These are phyloP conservation scores for Leccinum truebloodii DNA, from an alignment of 768 basidiomycete genomes.

Conservation along the genomic window DNA sequence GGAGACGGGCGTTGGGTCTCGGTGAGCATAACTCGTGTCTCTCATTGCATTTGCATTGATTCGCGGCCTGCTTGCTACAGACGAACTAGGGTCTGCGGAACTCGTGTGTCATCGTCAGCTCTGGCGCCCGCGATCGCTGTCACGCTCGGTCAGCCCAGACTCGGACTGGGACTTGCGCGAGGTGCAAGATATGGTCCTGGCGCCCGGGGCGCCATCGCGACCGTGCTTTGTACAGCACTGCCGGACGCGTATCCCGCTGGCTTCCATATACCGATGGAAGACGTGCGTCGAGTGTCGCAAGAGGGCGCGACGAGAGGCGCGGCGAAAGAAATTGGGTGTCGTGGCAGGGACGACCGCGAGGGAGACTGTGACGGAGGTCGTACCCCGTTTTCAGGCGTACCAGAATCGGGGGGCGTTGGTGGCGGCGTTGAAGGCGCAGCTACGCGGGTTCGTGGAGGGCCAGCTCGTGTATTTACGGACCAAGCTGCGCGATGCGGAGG, in stretches of 20 bases:
- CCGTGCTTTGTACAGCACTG: conserved; percentile 40
- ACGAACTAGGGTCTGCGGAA: neutral
- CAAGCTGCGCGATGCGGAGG: conserved; percentile 13
- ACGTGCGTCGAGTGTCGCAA: conserved; percentile 41
- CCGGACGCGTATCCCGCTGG: conserved; percentile 37
- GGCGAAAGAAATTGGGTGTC: neutral
- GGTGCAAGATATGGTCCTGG: too few relatives aligned
- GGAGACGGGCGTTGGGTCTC: conserved; percentile 1
- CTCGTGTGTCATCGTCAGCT: neutral
- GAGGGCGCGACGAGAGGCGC: conserved; percentile 13
- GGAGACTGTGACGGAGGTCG: neutral
- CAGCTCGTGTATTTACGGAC: conserved; percentile 23
- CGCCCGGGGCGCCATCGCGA: conserved; percentile 28
- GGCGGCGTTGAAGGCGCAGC: conserved; percentile 16
- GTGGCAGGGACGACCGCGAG: neutral
- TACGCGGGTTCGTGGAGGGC: conserved; percentile 27
- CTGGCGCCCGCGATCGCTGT: conserved; percentile 8
- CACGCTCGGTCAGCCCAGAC: conserved; percentile 12
- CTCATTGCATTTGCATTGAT: conserved; percentile 17
- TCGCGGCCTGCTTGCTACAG: conserved; percentile 1
- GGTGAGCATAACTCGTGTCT: conserved; percentile 12
- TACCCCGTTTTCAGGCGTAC: conserved; percentile 18
- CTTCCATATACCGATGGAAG: conserved; percentile 41
- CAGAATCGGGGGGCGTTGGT: conserved; percentile 22
- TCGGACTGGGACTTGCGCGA: too few relatives aligned